Base-by-base conservation (phyloP, 306 rosid genomes). In the Boehmeria nivea region DNA sequence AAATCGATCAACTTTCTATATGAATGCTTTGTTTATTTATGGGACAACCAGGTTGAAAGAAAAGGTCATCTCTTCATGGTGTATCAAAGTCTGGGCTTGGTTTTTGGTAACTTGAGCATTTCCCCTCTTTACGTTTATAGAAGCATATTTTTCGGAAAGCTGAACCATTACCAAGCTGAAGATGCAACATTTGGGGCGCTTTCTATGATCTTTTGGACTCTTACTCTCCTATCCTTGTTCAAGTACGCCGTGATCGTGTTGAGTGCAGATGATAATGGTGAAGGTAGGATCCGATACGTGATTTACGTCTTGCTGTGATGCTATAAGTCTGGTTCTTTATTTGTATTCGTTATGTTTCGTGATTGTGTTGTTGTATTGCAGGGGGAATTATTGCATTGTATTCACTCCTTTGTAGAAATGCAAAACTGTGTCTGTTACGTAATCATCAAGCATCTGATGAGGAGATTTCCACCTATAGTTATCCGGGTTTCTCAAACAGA, bases 391-490 rank as follows among this genome's bases (percentile, higher is more conserved):
- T 88, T 52, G 91, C 86, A 25, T 66, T 88, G 64, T 88, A 82
- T 58, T 73, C 94, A 2, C 84, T 78, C 38, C 86, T 88, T 65
- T 85, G 96, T 69, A 68, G 91, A 76, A 78, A 78, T 72, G 86
- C 88, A 15, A 88, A 88, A 55, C 60, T 82, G 59, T 71, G 78
- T 66, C 68, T 88, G 73, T 78, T 88, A 34, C 96, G 91, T 25
- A 88, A 88, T 68, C 72, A 42, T 54, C 96, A 88, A 65, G 82
- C 78, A 16, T 81, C 96, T 14, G 94, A 88, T 57, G 96, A 88
- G 76, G 96, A 88, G 83, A 81, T 85, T 60, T 82, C 86, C 19
- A 76, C 88, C 1, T 78, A 82, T 74, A 75, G 49, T 52, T 76
- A 67, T 43, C 81, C 69, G 6, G 78, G 81, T 57, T 62, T 37